Evolutionary conservation across 768 basidiomycete species (phyloP).

Genomic region (Daedaleopsis sinensis): DNA sequence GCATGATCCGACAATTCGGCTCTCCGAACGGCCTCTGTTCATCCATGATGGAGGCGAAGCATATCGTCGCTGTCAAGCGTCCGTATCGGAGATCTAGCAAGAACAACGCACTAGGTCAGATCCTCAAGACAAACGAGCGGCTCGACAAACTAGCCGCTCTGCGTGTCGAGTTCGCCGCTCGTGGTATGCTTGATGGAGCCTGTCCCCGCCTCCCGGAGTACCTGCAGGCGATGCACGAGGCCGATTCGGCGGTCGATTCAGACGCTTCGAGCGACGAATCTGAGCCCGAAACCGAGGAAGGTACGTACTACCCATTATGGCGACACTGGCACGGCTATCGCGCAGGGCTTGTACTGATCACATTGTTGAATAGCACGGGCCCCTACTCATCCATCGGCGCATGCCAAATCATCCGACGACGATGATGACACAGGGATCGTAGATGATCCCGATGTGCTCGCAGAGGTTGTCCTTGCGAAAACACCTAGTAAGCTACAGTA

Average conservation of each 20-base stretch:
- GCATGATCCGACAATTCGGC: conserved; percentile 22
- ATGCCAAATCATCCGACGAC: no score
- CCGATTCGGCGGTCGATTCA: no score
- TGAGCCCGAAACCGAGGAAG: no score
- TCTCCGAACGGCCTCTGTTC: conserved; percentile 30
- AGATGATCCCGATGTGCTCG: not conserved
- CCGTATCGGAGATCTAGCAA: conserved; percentile 24
- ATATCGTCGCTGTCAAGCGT: conserved; percentile 28
- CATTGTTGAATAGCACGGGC: no score
- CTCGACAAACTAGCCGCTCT: conserved; percentile 24
- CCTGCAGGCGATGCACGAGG: not conserved
- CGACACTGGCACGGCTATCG: no score
- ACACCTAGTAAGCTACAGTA: not conserved
- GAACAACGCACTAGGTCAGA: conserved; percentile 23
- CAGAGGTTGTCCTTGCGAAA: not conserved
- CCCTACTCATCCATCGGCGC: no score
- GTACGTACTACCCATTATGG: no score
- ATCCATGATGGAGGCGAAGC: conserved; percentile 29
- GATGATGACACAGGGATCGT: not conserved
- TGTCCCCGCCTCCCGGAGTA: not conserved
- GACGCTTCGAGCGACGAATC: no score
- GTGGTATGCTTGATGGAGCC: conserved; percentile 12
- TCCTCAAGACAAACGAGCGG: conserved; percentile 25
- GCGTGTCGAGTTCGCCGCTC: conserved; percentile 14
- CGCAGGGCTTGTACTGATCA: no score